Base-by-base conservation (phyloP, 1,139 yeast species). In the Candida smagusa region DNA sequence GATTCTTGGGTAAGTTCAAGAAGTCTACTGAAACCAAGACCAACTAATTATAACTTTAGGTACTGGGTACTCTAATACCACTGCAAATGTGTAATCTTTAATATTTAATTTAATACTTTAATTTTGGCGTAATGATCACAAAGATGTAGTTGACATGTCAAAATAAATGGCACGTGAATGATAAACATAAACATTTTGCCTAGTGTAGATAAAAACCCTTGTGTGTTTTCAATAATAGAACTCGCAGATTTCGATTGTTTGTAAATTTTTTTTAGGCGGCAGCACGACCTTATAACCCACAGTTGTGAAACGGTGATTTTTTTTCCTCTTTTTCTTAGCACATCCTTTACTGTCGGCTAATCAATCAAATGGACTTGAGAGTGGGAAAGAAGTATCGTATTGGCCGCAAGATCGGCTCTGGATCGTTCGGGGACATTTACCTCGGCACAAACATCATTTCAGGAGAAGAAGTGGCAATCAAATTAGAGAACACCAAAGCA, bases 391-490 rank as follows among this genome's bases (percentile, higher is more conserved):
- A 90, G 67, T 92, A 84, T 65, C 80, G 96, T 43, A 84, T 92
- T 54, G 97, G 97, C 34, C 84, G 97, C 49, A 92, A 92, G 67
- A 92, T 92, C 53, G 98, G 98, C 11, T 83, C 95, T 35, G 98
- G 98, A 13, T 90, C 97, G 7, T 92, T 92, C 61, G 98, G 98
- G 44, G 98, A 92, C 59, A 92, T 92, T 52, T 92, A 92, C 62
- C 74, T 89, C 44, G 95, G 94, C 32, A 88, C 96, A 30, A 92
- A 92, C 64, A 81, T 92, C 63, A 86, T 92, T 35, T 85, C 95
- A 31, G 97, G 97, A 30, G 97, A 92, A 62, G 96, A 92, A 61
- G 97, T 92, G 36, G 98, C 97, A 52, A 90, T 92, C 68, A 92
- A 92, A 62, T 72, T 92, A 47, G 98, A 92, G 59, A 83, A 87